These are phyloP conservation scores for Penicillium malachiteum DNA, from an alignment of 495 filamentous ascomycete species.

Conservation along the genomic window DNA sequence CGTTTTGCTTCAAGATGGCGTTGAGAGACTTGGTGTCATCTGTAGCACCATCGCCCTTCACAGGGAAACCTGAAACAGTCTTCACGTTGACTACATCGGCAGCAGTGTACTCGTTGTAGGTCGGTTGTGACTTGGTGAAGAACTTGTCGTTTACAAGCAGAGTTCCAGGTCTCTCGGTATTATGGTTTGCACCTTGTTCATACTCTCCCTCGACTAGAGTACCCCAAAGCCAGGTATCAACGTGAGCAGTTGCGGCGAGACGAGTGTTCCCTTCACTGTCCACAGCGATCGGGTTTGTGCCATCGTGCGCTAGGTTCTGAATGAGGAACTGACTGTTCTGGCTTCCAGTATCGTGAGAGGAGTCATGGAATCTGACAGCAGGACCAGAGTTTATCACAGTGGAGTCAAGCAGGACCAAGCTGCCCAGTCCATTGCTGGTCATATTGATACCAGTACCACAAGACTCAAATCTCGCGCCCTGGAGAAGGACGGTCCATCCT, in stretches of 20 bases:
- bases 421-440: constrained; percentile 43
- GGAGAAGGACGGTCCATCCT: constrained; percentile 44
- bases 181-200: constrained; percentile 20
- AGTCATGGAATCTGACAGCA: constrained; percentile 47
- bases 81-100: constrained; percentile 53
- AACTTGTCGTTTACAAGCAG: constrained; percentile 28
- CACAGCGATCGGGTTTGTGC: constrained; percentile 29
- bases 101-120: constrained; percentile 49
- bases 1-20: constrained; percentile 46
- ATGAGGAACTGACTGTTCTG: constrained; percentile 39
- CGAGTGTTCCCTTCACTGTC: constrained; percentile 34
- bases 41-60: constrained; percentile 41
- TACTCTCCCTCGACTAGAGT: constrained; percentile 34
- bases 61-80: constrained; percentile 31
- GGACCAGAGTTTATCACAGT: constrained; percentile 47
- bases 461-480: constrained; percentile 33
- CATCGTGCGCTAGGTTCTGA: constrained; percentile 33
- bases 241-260: constrained; percentile 46
- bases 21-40: constrained; percentile 53
- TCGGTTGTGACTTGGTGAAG: constrained; percentile 38
- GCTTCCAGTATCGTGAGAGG: constrained; percentile 31
- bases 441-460: constrained; percentile 36
- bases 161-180: constrained; percentile 17
- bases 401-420: constrained; percentile 49
- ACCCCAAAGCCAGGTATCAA: constrained; percentile 45